Evolutionary conservation across 1,284 basidiomycete genomes (phyloP), one percentile per base, ranked within the genome.

Genomic region (Rhodotorula mucilaginosa): DNA sequence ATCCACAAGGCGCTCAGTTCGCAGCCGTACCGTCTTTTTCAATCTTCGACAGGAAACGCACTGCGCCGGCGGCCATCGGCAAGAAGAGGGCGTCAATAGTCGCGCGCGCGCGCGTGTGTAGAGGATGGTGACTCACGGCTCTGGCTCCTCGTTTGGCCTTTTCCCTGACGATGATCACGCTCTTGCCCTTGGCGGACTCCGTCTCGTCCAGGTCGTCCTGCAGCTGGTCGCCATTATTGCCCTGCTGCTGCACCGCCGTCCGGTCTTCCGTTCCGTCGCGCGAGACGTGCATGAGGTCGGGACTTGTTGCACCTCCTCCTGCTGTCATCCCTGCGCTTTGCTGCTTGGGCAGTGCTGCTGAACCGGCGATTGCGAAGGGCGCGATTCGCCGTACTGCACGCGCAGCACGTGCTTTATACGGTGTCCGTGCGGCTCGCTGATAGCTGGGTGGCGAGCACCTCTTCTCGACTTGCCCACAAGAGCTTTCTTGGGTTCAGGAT

Each of bases 21-120:
- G 39, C 39, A 44, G 39, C 58, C 61, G 29, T 21, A 58, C 67
- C 29, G 64, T 70, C 64, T 65, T 70, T 47, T 70, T 66, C 10
- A 52, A 34, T n/a, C 46, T 49, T 8, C 64, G 54, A n/a, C 64
- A 70, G 3, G 39, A 21, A 23, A 60, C 49, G 44, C 64, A 70
- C 58, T 57, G 54, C 61, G 13, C 7, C 18, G 21, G 19, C 26
- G 10, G 7, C 12, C 12, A 31, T 8, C 49, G 49, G n/a, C 49
- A 51, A 23, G 15, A 51, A n/a, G 23, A n/a, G 16, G 39, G 39
- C 39, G 39, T 44, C 39, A 12, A 5, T 59, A 7, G 58, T 3
- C 44, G 48, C 39, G 59, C 44, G 48, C 8, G 31, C 19, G 19
- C 34, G 29, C 19, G 29, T 13, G 15, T 4, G 31, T 2, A 13